Base-by-base conservation (phyloP, 495 filamentous ascomycete species). In the Penicillium bovifimosum region DNA sequence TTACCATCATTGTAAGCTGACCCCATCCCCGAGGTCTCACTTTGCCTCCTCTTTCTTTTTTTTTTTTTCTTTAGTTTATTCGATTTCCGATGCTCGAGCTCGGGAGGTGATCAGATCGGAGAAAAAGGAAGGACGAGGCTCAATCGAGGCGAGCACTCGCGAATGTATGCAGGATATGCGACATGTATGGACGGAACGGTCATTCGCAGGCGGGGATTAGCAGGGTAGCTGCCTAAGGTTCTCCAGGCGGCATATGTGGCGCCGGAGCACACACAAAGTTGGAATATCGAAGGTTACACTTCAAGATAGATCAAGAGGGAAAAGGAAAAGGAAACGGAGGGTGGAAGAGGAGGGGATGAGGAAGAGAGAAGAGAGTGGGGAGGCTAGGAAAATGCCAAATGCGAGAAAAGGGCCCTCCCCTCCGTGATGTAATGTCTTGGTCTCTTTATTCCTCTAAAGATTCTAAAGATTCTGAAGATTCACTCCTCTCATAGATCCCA, bases 321-420 rank as follows among this genome's bases (percentile, higher is more conserved):
- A 16, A 33, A 18, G 38, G 47, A 36, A 47, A 41, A 45, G 5
- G 48, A 45, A 43, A 35, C 45, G 60, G 50, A 56, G 55, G 73
- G 41, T 51, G 9, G 38, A 20, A 8, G n/a, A 13, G 10, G 34
- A 13, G 34, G 20, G 20, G 20, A 24, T 24, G 41, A 51, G 9
- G 38, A 20, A 8, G 20, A 13, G 10, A n/a, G 5, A n/a, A 76
- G 63, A 24, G 49, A 42, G 62, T 61, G 63, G 60, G 60, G 63
- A 66, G 55, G 14, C 46, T 84, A 75, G 57, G 83, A 82, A 26
- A 80, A 56, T 34, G 55, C 44, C 33, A 48, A 34, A 62, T 49
- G 41, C 41, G 46, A 39, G 38, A 16, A 50, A 41, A 43, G 29
- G 41, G 32, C 38, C 32, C 31, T 39, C 41, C 47, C 47, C n/a